Evolutionary conservation across 257 asterid species (phyloP).

Genomic region (Solanum sejunctum): DNA sequence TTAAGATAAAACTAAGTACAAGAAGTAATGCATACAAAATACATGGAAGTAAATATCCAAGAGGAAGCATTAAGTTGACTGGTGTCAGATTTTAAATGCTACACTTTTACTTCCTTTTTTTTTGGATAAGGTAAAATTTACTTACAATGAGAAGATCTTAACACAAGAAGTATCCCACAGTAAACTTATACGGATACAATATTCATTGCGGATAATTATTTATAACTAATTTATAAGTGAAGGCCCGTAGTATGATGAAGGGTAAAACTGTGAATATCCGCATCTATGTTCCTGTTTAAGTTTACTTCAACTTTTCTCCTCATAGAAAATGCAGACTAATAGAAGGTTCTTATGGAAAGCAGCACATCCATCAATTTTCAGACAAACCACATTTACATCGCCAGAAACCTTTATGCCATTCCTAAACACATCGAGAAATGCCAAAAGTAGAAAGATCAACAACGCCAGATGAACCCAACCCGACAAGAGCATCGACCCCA

Average conservation of each 20-base stretch:
- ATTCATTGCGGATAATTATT: neutral
- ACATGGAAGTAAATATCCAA: neutral
- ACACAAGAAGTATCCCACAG: neutral
- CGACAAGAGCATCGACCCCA: slow-evolving; percentile 25
- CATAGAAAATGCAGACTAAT: too few species aligned
- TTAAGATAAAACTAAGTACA: neutral
- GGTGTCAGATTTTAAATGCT: neutral
- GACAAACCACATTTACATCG: slow-evolving; percentile 30
- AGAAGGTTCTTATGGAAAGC: slow-evolving; percentile 23
- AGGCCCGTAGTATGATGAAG: too few species aligned
- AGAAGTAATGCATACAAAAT: neutral
- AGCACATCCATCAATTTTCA: slow-evolving; percentile 31
- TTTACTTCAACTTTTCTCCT: too few species aligned
- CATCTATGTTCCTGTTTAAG: too few species aligned
- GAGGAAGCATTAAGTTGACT: neutral
- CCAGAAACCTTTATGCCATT: slow-evolving; percentile 34
- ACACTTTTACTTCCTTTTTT: neutral
- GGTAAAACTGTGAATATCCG: too few species aligned
- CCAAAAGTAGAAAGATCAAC: slow-evolving; percentile 16
- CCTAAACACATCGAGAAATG: slow-evolving; percentile 24
- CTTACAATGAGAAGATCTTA: neutral
- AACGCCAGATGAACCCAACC: slow-evolving; percentile 14
- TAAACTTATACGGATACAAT: neutral
- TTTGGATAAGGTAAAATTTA: neutral
- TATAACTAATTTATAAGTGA: too few species aligned